Base-by-base conservation (phyloP, 192 early-diverging fungal genomes). In the Powellomyces hirtus region DNA sequence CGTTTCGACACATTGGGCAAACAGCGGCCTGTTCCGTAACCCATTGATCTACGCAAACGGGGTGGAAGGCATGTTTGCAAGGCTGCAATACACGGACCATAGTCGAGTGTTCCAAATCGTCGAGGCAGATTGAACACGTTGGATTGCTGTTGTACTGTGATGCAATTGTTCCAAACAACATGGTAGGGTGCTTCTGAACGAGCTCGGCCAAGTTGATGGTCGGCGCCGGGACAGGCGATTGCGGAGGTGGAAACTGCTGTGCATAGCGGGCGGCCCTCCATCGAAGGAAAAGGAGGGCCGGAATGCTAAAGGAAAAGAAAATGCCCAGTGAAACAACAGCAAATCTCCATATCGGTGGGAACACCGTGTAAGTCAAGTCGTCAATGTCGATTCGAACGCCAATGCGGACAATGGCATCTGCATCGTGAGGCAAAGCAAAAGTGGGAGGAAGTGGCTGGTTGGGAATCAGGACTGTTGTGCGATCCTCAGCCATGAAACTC, bases 311-410 rank as follows among this genome's bases (percentile, higher is more conserved):
- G 0, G 51, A 29, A 27, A 52, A 35, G 37, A 66, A 66, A 2
- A 66, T 55, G 64, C 51, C 64, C 33, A 66, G 50, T 7, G 64
- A 66, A 16, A 66, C 51, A 13, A 66, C 31, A n/a, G 64, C 64
- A 29, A 66, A 66, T 11, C 50, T 24, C 64, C 64, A 66, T 31
- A 66, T 30, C 7, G 64, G 64, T 10, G 64, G 64, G 37, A 55
- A 55, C 16, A 7, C 5, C 34, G 2, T 36, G 36, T 5, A 37
- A 24, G 37, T 2, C 4, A 6, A 2, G 33, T 60, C 49, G 27
- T 53, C 22, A n/a, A 42, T 38, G 51, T 36, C 64, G 2, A 46
- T 31, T 24, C 64, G 50, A 6, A 66, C 46, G 36, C 51, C 64
- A 33, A 66, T 66, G 27, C 26, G 49, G 34, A 57, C 53, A 7